phyloP scores from a whole-genome alignment of 441 rosid genomes.

The Erodium chrysanthum region DNA sequence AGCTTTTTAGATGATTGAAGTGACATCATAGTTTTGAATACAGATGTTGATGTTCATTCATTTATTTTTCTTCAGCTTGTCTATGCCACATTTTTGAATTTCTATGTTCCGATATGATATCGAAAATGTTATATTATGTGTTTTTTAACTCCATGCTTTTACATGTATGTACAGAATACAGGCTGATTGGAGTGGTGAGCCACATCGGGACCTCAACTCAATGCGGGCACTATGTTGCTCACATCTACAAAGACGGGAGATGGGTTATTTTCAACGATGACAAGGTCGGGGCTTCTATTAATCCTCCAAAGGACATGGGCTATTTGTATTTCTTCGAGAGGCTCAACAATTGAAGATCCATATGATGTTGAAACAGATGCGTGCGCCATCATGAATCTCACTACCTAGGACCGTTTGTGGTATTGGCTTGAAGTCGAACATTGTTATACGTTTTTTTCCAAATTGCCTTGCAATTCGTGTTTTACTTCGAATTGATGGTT shows the following conservation, averaged over 20 bases:
- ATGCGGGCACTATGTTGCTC: constrained; percentile 93
- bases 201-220: constrained; percentile 93
- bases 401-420: neutral
- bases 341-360: constrained; percentile 34
- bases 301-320: constrained; percentile 95
- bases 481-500: neutral
- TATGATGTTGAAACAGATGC: no score
- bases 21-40: no score
- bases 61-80: no score
- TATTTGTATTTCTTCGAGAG: constrained; percentile 90
- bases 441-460: neutral
- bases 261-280: constrained; percentile 88
- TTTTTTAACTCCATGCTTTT: neutral
- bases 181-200: constrained; percentile 76
- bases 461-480: neutral
- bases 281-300: constrained; percentile 76
- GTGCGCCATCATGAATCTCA: neutral
- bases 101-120: no score
- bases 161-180: constrained; percentile 49
- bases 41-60: no score
- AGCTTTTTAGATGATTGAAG: no score
- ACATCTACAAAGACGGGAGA: constrained; percentile 69
- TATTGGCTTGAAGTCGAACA: neutral
- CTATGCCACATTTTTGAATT: no score
- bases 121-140: no score